Base-by-base conservation (phyloP, 2,329 filamentous ascomycete genomes). In the Aspergillus terreus region DNA sequence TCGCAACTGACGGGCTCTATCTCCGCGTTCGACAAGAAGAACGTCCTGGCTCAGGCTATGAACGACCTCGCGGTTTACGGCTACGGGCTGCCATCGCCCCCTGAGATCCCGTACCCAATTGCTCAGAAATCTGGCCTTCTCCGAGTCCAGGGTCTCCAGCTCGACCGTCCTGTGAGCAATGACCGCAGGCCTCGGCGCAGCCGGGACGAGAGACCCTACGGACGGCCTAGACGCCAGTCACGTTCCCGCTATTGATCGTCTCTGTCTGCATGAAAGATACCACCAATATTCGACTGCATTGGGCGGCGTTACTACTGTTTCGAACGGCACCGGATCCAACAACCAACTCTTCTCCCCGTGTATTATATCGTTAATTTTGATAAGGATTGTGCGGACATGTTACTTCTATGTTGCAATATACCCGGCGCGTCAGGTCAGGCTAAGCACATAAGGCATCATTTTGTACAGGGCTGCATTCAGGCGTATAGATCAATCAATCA, bases 11-110 rank as follows among this genome's bases (percentile, higher is more conserved):
- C 59, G 6, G 49, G 51, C 4, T 15, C 66, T 23, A 21, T 63
- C 9, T 51, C 57, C 12, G 51, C 58, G 23, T 65, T 72, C 45
- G 19, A 40, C 7, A 51, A 71, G 51, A 76, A 75, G 58, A 63
- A 68, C 6, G 57, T 52, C 7, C 63, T 79, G 9, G 55, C 80
- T n/a, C 63, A 72, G 12, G 65, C 68, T 9, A 67, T 79, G 25
- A 78, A 79, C 55, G 62, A 71, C 45, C 63, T 76, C 15, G 71
- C 75, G 6, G 66, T 71, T 40, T 71, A 75, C 53, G 77, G 77
- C 10, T 51, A 50, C 71, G 73, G 75, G 5, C 69, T 80, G 62
- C 54, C 67, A 4, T 57, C 63, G 21, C 70, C 75, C 12, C 78
- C 78, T 5, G 23, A 44, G 1, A 48, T 74, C 12, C 49, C 47